Base-by-base conservation (phyloP, 305 asterid species). In the Fraxinus floribunda region DNA sequence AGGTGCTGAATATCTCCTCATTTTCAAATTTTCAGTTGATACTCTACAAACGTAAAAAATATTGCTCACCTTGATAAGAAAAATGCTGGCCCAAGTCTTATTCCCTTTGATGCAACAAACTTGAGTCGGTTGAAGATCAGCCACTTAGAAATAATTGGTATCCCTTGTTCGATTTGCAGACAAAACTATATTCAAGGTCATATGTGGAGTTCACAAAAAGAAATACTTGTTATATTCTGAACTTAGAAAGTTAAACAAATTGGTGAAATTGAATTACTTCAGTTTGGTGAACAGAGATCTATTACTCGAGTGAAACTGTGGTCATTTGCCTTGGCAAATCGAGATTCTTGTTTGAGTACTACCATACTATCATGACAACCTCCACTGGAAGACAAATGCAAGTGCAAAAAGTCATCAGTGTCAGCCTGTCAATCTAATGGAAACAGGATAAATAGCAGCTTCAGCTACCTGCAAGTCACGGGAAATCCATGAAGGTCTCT, bases 121-220 rank as follows among this genome's bases (percentile, higher is more conserved):
- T 95, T 95, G 93, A 93, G 92, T 78, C 97, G 89, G 78, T 93
- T 95, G 90, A 95, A 95, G 90, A 92, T 93, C 81, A 92, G 86
- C 99, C 98, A 94, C 89, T 92, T 92, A 22, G 97, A 93, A 82
- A 92, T 91, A 90, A 95, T 91, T 77, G 98, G 98, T 84, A 95
- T 88, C 79, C 99, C 98, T 90, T 95, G 99, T 82, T 95, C 99
- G 81, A 95, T 93, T 90, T 92, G 97, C 88, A 95, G 88, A 85
- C 89, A 93, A 90, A 94, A 91, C 98, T 95, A 92, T 87, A 91
- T 77, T 71, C 76, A 86, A 83, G 85, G 82, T 75, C 74, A 77
- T 18, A 29, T 60, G 71, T 79, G 26, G 79, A 75, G 79, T 83
- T 77, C 55, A 84, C 73, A 80, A 82, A 78, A 46, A 10, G 62